phyloP scores from a whole-genome alignment of 2,329 filamentous ascomycete species.

The Verticillium nubilum region DNA sequence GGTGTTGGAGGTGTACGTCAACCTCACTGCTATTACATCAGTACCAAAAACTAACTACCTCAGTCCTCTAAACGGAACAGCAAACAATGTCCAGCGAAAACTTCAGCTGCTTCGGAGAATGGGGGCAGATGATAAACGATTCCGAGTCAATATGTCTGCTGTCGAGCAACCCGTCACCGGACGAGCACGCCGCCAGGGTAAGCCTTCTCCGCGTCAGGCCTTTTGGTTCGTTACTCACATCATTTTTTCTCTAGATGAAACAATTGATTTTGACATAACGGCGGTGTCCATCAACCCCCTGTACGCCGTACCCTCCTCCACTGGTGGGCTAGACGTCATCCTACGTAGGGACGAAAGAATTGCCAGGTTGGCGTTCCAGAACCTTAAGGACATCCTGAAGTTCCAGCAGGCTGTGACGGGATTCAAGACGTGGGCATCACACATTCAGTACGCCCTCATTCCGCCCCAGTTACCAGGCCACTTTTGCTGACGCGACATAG shows the following conservation, averaged over 20 bases:
- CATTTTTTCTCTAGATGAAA: constrained; percentile 2
- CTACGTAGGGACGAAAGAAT: constrained; percentile 23
- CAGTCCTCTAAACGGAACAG: constrained; percentile 6
- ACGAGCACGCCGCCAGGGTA: constrained; percentile 8
- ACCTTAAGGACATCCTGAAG: constrained; percentile 18
- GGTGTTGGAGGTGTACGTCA: constrained; percentile 14
- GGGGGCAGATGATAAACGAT: constrained; percentile 18
- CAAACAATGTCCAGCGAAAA: constrained; percentile 7
- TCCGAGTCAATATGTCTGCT: constrained; percentile 14
- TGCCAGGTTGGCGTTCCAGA: constrained; percentile 20
- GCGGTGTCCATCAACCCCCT: constrained; percentile 18
- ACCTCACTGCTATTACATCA: neutral
- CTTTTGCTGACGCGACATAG: neutral
- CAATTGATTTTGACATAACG: constrained; percentile 25
- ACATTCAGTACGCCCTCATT: constrained; percentile 15
- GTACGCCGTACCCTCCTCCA: constrained; percentile 16
- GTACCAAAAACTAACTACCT: neutral
- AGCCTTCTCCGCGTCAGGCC: neutral
- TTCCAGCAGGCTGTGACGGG: constrained; percentile 28
- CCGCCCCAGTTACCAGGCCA: neutral
- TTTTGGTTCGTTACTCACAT: neutral
- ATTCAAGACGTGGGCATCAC: constrained; percentile 22
- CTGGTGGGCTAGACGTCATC: constrained; percentile 20
- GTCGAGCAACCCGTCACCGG: constrained; percentile 5
- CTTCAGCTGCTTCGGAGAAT: constrained; percentile 17